Conservation (phyloP, 805 yeast genomes). For the Wickerhamiella kurtzmanii region DNA sequence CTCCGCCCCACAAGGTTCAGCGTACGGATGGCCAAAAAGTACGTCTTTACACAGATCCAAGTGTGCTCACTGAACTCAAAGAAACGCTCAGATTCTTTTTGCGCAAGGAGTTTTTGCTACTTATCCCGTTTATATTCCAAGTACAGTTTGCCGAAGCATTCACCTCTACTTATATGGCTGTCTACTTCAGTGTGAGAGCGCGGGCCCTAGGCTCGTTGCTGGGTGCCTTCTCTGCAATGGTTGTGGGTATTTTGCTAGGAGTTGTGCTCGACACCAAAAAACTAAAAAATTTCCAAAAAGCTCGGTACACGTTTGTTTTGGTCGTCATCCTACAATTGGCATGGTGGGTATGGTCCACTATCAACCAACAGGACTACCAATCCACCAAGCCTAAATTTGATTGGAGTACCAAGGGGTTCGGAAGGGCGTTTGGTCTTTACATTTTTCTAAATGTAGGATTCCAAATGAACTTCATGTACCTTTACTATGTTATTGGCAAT, state of each 20-base stretch:
- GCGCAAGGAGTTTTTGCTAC: constrained; percentile 6
- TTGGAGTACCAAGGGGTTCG: constrained; percentile 30
- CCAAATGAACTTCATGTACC: constrained; percentile 10
- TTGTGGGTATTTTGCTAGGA: constrained; percentile 28
- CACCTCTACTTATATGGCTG: constrained; percentile 16
- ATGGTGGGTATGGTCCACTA: constrained; percentile 15
- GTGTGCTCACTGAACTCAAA: constrained; percentile 4
- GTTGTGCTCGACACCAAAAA: constrained; percentile 31
- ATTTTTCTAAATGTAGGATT: constrained; percentile 8
- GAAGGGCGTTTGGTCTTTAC: constrained; percentile 39
- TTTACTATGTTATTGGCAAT: constrained; percentile 9
- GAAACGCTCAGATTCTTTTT: constrained; percentile 9
- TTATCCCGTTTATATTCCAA: constrained; percentile 11
- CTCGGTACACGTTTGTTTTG: constrained; percentile 33
- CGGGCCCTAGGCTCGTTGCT: constrained; percentile 41
- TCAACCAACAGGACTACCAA: constrained; percentile 14
- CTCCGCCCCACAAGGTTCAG: constrained; percentile 19
- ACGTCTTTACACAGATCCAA: constrained; percentile 4
- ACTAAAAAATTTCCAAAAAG: constrained; percentile 33
- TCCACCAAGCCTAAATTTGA: constrained; percentile 24
- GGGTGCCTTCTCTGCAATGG: constrained; percentile 42
- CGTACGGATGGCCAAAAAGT: constrained; percentile 22
- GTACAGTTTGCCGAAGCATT: constrained; percentile 13
- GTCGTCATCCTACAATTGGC: constrained; percentile 34
- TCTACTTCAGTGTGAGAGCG: constrained; percentile 40